A percentile compares a stretch with the other conserved stretches of the same genome.
Conservation (phyloP, 352 stramenopile species). For the Phytophthora vignae region DNA sequence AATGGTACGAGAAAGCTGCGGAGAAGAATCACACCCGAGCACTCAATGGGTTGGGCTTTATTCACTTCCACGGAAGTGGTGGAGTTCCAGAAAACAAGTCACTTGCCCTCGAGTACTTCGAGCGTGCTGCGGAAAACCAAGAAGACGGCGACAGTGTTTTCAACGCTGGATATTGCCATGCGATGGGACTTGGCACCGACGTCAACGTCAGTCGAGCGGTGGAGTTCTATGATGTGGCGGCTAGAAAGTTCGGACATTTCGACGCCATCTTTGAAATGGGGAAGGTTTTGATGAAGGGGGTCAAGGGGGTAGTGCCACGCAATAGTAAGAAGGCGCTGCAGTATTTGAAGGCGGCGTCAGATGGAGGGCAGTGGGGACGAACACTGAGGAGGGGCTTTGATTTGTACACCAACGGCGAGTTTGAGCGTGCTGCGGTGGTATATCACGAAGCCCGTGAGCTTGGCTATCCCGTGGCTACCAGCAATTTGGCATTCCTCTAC, state of each 20-base stretch:
- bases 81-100: conserved; percentile 80
- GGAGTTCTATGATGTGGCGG: conserved; percentile 67
- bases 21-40: conserved; percentile 76
- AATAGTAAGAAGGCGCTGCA: conserved; percentile 37
- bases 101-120: conserved; percentile 82
- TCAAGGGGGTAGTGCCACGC: conserved; percentile 31
- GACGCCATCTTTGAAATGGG: conserved; percentile 83
- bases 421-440: conserved; percentile 48
- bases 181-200: conserved; percentile 62
- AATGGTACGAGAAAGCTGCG: conserved; percentile 81
- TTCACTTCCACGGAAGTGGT: conserved; percentile 86
- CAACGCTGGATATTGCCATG: conserved; percentile 89
- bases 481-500: conserved; percentile 84
- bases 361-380: conserved; percentile 70
- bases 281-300: conserved; percentile 56
- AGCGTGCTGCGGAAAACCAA: conserved; percentile 75
- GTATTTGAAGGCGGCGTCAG: conserved; percentile 70
- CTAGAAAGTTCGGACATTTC: conserved; percentile 85
- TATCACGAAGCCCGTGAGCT: conserved; percentile 77
- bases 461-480: conserved; percentile 68
- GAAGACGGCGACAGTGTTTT: conserved; percentile 92
- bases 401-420: conserved; percentile 54
- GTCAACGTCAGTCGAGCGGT: conserved; percentile 68
- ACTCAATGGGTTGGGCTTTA: conserved; percentile 91
- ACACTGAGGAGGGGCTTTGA: conserved; percentile 72